These are phyloP conservation scores for Acorus calamus DNA, from an alignment of 106 monocot genomes.

Conservation along the genomic window DNA sequence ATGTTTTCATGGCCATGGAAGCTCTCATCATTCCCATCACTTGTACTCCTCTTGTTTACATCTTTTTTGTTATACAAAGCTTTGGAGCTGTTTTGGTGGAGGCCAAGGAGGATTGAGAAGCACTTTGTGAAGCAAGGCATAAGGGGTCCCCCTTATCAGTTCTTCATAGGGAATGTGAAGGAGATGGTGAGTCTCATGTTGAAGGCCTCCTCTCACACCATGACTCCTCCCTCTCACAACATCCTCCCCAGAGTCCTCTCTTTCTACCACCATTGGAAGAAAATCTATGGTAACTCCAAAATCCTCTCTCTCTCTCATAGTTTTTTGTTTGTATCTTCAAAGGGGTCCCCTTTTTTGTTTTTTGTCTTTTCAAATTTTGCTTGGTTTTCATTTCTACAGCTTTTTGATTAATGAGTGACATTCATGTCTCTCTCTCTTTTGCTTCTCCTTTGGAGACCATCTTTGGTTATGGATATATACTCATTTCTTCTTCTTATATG, in stretches of 20 bases:
- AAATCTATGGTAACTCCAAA: conserved; percentile 56
- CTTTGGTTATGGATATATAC: too few species aligned
- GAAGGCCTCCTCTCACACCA: conserved; percentile 52
- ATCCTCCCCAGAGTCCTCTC: conserved; percentile 81
- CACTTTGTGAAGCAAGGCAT: conserved; percentile 71
- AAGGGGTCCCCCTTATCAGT: conserved; percentile 54
- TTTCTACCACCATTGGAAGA: conserved; percentile 94
- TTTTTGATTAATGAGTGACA: background rate
- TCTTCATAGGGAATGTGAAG: conserved; percentile 56
- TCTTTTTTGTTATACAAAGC: conserved; percentile 16
- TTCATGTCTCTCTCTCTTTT: background rate
- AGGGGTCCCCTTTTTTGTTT: background rate
- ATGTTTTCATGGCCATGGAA: conserved; percentile 3
- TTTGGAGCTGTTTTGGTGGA: conserved; percentile 62
- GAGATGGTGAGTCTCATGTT: conserved; percentile 66
- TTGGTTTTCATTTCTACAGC: background rate
- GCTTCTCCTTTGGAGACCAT: background rate
- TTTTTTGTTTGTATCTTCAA: too few species aligned
- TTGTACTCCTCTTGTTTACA: conserved; percentile 11
- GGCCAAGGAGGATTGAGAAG: conserved; percentile 38
- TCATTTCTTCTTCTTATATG: background rate
- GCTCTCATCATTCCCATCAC: conserved; percentile 7
- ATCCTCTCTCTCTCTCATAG: too few species aligned
- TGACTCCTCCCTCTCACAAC: conserved; percentile 51
- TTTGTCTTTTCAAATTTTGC: background rate